These are phyloP conservation scores for Teratosphaeria viscida DNA, from an alignment of 2,329 filamentous ascomycete species.

Conservation along the genomic window DNA sequence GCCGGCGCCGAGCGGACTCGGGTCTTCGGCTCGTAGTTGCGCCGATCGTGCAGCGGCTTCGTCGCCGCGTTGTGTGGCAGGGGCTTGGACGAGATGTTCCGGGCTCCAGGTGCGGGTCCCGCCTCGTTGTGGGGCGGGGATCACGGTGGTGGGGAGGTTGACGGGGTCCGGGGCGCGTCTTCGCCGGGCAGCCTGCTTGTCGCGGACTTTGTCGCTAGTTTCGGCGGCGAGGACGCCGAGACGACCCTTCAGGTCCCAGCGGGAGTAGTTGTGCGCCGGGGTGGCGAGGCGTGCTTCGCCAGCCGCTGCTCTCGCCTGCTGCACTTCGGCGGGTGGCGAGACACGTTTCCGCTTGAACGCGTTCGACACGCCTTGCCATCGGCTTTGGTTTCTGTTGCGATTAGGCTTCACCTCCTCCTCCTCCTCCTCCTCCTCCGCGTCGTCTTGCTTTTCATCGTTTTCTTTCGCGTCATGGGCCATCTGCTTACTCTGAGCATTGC, in stretches of 20 bases:
- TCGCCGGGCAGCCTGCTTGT: conserved; percentile 21
- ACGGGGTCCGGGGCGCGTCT: conserved; percentile 23
- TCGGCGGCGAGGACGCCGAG: conserved; percentile 41
- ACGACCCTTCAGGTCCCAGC: conserved; percentile 34
- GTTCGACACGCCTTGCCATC: conserved; percentile 44
- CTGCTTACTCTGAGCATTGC: conserved; percentile 5
- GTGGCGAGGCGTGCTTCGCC: conserved; percentile 18
- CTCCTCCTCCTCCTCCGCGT: conserved; percentile 12
- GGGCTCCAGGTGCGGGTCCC: conserved; percentile 42
- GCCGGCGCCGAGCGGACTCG: conserved; percentile 1
- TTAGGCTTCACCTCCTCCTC: conserved; percentile 13
- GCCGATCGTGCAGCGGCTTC: neutral
- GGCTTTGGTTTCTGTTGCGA: conserved; percentile 22
- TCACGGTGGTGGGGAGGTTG: conserved; percentile 48
- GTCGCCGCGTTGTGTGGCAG: neutral
- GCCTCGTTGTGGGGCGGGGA: conserved; percentile 47
- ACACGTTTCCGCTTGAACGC: conserved; percentile 49
- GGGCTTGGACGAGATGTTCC: conserved; percentile 2
- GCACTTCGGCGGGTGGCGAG: conserved; percentile 50
- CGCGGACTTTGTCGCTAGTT: conserved; percentile 32
- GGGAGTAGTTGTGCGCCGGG: conserved; percentile 34
- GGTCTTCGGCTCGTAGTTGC: neutral
- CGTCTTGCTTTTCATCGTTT: conserved; percentile 17
- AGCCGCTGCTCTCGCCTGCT: conserved; percentile 25
- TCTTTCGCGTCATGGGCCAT: conserved; percentile 5